Evolutionary conservation across 164 flowering plant genomes (phyloP), one percentile per base, ranked within the genome.

Genomic region (grape (Vitis vinifera)): DNA sequence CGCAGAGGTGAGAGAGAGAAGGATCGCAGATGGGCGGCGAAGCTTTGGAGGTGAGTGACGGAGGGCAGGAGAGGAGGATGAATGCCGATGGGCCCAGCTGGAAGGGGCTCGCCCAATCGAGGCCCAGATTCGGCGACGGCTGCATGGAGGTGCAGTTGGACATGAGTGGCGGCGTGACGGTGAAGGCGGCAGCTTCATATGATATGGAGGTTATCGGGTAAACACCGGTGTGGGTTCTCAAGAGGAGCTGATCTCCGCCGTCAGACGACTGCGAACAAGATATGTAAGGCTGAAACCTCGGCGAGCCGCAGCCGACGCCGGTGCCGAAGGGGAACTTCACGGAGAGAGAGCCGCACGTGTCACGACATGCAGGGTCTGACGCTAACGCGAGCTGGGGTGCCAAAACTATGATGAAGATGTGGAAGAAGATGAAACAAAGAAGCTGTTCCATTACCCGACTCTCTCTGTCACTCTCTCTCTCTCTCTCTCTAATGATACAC

Each of bases 81-180:
- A 83, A 82, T 27, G 77, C 51, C 37, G 84, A 86, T 14, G 82
- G 72, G 66, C 83, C 85, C 8, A 81, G 81, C 55, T 82, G 87
- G 64, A 86, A 82, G 1, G 89, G 89, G 44, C 80, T 55, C 23
- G 84, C 58, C 89, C 89, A 86, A 59, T 86, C 86, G n/a, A 86
- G 81, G 60, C 86, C 89, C 48, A 84, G 71, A 70, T 81, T 82
- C 4, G 86, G 76, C 2, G 85, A 77, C 5, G 77, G 58, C 12
- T 79, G 77, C 85, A 86, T 84, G 74, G 82, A 71, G 71, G 76
- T 66, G 80, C 89, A 86, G 16, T 78, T 81, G 56, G 87, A 86
- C 87, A 84, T 86, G 73, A 9, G 66, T 12, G 82, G 83, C 11
- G 87, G 85, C 51, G 76, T 51, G 78, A 86, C 65, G 73, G 72